A percentile compares a stretch with the other conserved stretches of the same genome.
These are phyloP conservation scores for Carex sylvatica DNA, from an alignment of 202 grass and related monocot genomes.

Conservation along the genomic window DNA sequence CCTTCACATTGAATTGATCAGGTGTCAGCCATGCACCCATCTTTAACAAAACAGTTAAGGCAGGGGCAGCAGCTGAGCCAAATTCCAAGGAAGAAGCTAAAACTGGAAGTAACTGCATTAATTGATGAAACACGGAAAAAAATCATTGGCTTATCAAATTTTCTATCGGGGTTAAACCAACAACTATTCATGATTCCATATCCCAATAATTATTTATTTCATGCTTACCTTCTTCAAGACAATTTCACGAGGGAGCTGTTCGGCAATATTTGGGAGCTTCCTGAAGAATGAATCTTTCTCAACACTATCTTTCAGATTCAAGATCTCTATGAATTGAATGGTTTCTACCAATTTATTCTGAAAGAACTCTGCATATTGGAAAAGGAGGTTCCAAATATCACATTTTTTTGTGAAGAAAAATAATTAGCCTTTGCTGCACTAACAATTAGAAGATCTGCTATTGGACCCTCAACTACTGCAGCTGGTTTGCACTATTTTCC, in stretches of 20 bases:
- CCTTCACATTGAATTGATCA: conserved; percentile 91
- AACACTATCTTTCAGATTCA: conserved; percentile 97
- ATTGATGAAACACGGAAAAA: not conserved
- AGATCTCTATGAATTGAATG: conserved; percentile 95
- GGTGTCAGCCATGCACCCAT: conserved; percentile 95
- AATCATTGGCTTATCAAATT: too few species aligned
- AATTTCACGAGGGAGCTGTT: conserved; percentile 93
- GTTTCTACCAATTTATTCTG: conserved; percentile 96
- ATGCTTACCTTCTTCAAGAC: conserved; percentile 86
- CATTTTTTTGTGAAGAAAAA: conserved; percentile 7
- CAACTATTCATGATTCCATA: too few species aligned
- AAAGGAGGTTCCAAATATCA: not conserved
- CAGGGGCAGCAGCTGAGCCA: conserved; percentile 96
- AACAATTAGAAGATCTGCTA: conserved; percentile 2
- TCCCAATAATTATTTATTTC: conserved; percentile 1
- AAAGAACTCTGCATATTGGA: conserved; percentile 72
- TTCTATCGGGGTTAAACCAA: too few species aligned
- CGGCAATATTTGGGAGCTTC: conserved; percentile 92
- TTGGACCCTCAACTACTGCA: not conserved
- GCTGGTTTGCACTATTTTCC: not conserved
- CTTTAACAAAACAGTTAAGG: conserved; percentile 89
- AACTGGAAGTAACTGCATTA: conserved; percentile 83
- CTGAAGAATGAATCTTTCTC: conserved; percentile 97
- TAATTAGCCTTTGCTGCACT: conserved; percentile 11
- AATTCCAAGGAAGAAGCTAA: conserved; percentile 93